These are phyloP conservation scores for Cyberlindnera galapagoensis DNA, from an alignment of 805 yeast species.

Conservation along the genomic window DNA sequence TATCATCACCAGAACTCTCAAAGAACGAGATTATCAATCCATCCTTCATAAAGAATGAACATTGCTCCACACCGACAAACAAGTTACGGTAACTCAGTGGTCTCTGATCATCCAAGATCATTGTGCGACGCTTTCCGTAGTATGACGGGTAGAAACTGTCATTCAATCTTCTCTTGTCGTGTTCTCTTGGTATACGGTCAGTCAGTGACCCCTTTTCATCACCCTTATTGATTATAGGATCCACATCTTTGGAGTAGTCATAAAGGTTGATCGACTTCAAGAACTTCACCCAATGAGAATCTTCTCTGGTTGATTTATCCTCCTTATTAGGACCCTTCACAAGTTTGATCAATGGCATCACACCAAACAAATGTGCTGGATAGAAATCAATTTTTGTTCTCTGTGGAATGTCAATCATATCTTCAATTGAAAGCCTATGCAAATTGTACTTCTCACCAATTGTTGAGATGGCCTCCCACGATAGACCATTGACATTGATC, in stretches of 20 bases:
- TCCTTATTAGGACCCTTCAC: conserved; percentile 19
- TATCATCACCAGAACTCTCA: conserved; percentile 48
- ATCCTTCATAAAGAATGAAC: conserved; percentile 41
- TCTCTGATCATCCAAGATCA: conserved; percentile 33
- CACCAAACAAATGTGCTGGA: conserved; percentile 44
- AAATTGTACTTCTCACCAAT: conserved; percentile 38
- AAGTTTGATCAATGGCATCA: conserved; percentile 45
- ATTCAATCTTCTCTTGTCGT: conserved; percentile 28
- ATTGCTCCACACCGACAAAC: conserved; percentile 50
- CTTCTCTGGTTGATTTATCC: not conserved
- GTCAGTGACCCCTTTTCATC: conserved; percentile 8
- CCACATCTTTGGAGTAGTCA: conserved; percentile 5
- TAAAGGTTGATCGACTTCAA: conserved; percentile 9
- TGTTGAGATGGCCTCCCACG: conserved; percentile 51
- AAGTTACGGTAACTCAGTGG: conserved; percentile 37
- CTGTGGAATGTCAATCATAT: conserved; percentile 57
- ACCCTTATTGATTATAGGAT: not conserved
- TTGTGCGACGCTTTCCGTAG: conserved; percentile 12
- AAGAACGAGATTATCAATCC: conserved; percentile 49
- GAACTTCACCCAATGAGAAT: conserved; percentile 7
- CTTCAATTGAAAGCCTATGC: conserved; percentile 53
- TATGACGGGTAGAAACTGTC: conserved; percentile 24
- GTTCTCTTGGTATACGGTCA: conserved; percentile 15
- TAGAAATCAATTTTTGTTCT: conserved; percentile 53
- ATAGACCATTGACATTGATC: conserved; percentile 54